phyloP scores from a whole-genome alignment of 208 protist species.

The Leishmania amazonensis region DNA sequence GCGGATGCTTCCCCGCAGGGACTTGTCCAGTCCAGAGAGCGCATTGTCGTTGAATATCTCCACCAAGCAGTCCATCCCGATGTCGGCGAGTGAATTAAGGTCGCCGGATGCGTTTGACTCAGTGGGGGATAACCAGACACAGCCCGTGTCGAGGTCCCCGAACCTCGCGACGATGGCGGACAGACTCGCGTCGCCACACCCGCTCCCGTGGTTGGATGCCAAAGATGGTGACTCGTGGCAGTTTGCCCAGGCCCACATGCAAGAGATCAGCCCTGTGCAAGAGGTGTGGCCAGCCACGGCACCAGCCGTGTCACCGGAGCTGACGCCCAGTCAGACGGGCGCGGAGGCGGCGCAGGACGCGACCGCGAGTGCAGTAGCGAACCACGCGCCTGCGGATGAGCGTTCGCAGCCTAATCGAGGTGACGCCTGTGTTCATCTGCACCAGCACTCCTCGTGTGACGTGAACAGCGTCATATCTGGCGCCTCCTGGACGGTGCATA shows the following conservation, averaged over 20 bases:
- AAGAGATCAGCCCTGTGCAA: too few relatives aligned
- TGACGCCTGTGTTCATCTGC: not conserved
- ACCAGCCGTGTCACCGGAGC: not conserved
- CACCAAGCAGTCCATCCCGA: not conserved
- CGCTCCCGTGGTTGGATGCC: not conserved
- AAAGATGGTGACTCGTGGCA: not conserved
- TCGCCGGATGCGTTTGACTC: not conserved
- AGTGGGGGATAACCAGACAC: not conserved
- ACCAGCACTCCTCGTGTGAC: not conserved
- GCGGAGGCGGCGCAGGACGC: not conserved
- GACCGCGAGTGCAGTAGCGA: not conserved
- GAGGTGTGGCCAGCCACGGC: not conserved
- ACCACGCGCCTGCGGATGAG: not conserved
- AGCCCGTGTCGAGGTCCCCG: not conserved
- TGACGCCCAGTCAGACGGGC: not conserved
- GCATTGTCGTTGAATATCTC: constrained; percentile 1
- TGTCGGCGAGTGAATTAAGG: not conserved
- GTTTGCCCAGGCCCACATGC: not conserved
- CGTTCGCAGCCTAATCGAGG: not conserved
- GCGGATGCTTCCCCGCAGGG: constrained; percentile 35
- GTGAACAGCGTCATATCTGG: not conserved
- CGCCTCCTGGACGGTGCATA: not conserved
- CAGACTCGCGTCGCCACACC: not conserved
- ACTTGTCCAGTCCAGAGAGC: constrained; percentile 18
- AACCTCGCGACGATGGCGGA: not conserved